phyloP scores from a whole-genome alignment of 140 eudicot genomes.

The Ambrosia hybrid region DNA sequence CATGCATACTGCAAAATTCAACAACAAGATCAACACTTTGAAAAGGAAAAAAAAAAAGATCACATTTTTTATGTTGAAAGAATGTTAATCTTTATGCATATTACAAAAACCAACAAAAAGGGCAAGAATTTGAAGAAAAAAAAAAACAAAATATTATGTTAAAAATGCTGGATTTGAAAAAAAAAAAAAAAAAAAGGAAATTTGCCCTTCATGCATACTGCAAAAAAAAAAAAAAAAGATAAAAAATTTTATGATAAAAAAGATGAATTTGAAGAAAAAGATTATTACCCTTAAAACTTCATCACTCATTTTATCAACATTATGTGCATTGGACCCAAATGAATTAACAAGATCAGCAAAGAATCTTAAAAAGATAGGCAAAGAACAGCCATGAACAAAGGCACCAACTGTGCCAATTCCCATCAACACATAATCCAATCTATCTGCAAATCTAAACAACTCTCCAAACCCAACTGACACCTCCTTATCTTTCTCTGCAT shows the following conservation, averaged over 20 bases:
- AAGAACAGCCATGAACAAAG: constrained; percentile 89
- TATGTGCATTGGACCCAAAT: constrained; percentile 72
- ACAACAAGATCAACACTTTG: too few relatives aligned
- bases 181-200: neutral
- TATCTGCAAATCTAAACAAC: constrained; percentile 83
- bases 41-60: too few relatives aligned
- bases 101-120: constrained; percentile 43
- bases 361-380: constrained; percentile 86
- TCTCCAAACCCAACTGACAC: constrained; percentile 57
- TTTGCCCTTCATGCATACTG: constrained; percentile 1
- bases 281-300: constrained; percentile 67
- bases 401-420: constrained; percentile 83
- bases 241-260: constrained; percentile 3
- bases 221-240: neutral
- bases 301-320: constrained; percentile 82
- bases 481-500: constrained; percentile 42
- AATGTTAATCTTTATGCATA: constrained; percentile 59
- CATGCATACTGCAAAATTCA: neutral
- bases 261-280: constrained; percentile 7
- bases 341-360: constrained; percentile 97
- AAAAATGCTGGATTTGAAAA: constrained; percentile 6
- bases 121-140: neutral
- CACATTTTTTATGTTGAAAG: neutral
- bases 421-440: constrained; percentile 72
- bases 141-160: neutral